These are phyloP conservation scores for Ramichloridium luteum DNA, from an alignment of 2,329 filamentous ascomycete genomes.

Conservation along the genomic window DNA sequence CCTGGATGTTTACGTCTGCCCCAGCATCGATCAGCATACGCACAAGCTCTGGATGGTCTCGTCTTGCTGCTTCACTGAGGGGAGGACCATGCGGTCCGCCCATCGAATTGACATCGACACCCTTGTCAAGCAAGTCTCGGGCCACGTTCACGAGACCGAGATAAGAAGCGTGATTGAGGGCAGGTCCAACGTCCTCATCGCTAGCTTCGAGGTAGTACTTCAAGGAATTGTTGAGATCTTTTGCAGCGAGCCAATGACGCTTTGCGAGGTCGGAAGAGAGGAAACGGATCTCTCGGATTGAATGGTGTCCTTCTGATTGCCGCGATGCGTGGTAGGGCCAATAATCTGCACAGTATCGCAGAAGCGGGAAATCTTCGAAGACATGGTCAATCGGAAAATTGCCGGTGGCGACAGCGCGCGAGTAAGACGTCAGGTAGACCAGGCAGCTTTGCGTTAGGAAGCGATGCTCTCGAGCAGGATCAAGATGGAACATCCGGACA, in stretches of 20 bases:
- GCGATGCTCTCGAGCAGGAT: slow-evolving; percentile 4
- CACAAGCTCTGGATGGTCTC: no score
- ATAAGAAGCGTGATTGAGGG: not conserved
- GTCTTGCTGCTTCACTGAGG: no score
- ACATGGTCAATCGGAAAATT: slow-evolving; percentile 7
- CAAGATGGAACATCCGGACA: slow-evolving; percentile 4
- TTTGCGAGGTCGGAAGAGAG: slow-evolving; percentile 1
- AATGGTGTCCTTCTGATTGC: slow-evolving; percentile 3
- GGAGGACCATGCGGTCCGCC: slow-evolving; percentile 3
- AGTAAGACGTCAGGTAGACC: slow-evolving; percentile 9
- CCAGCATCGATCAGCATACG: slow-evolving; percentile 5
- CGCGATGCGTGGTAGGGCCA: slow-evolving; percentile 2
- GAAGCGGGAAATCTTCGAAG: slow-evolving; percentile 1
- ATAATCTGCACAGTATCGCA: not conserved
- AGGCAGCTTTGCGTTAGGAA: slow-evolving; percentile 10
- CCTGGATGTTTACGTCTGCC: slow-evolving; percentile 3
- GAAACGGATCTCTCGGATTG: slow-evolving; percentile 3
- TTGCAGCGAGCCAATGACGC: slow-evolving; percentile 1
- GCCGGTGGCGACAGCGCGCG: slow-evolving; percentile 1
- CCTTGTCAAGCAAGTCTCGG: slow-evolving; percentile 5
- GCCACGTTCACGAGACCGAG: slow-evolving; percentile 2
- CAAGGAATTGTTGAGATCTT: slow-evolving; percentile 2
- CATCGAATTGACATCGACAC: slow-evolving; percentile 6
- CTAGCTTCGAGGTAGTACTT: slow-evolving; percentile 4
- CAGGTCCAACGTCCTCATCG: not conserved